A percentile compares a stretch with the other conserved stretches of the same genome.
Evolutionary conservation across 2,329 filamentous ascomycete species (phyloP).

Genomic region (Fusarium sp.): DNA sequence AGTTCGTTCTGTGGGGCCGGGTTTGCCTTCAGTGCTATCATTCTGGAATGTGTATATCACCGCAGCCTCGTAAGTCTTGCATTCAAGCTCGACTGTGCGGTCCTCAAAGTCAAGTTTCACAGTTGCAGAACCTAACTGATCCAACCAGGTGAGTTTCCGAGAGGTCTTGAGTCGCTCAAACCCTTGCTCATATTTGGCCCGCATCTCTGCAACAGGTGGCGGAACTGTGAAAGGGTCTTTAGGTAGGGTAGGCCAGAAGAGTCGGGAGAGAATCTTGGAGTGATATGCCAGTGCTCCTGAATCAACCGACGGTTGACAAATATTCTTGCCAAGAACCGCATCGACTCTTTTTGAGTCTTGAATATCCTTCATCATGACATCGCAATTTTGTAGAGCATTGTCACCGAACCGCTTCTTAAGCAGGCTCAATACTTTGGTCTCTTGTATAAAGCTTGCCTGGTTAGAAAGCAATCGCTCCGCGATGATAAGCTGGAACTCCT

Average conservation of each 20-base stretch:
- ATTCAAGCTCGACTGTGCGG: slow-evolving; percentile 76
- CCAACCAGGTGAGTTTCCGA: slow-evolving; percentile 89
- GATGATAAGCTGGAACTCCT: slow-evolving; percentile 91
- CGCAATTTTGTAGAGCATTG: slow-evolving; percentile 86
- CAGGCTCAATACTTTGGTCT: slow-evolving; percentile 83
- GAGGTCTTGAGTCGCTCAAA: slow-evolving; percentile 86
- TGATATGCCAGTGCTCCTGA: slow-evolving; percentile 63
- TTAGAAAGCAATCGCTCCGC: slow-evolving; percentile 80
- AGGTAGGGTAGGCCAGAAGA: slow-evolving; percentile 91
- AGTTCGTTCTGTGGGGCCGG: slow-evolving; percentile 54
- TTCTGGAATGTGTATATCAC: slow-evolving; percentile 86
- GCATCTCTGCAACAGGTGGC: slow-evolving; percentile 66
- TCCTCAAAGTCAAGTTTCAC: slow-evolving; percentile 88
- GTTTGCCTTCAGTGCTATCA: slow-evolving; percentile 51
- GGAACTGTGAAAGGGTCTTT: slow-evolving; percentile 77
- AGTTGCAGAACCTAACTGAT: slow-evolving; percentile 81
- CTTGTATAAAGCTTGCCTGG: slow-evolving; percentile 79
- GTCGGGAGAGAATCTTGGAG: slow-evolving; percentile 87
- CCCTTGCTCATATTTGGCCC: slow-evolving; percentile 76
- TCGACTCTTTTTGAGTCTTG: slow-evolving; percentile 84
- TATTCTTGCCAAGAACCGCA: slow-evolving; percentile 67
- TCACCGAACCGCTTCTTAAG: slow-evolving; percentile 92
- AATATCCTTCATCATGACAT: slow-evolving; percentile 97
- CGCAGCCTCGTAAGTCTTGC: slow-evolving; percentile 86
- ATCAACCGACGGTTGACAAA: slow-evolving; percentile 34